Conservation (phyloP, 768 basidiomycete genomes). For the Calocybe cyanea region DNA sequence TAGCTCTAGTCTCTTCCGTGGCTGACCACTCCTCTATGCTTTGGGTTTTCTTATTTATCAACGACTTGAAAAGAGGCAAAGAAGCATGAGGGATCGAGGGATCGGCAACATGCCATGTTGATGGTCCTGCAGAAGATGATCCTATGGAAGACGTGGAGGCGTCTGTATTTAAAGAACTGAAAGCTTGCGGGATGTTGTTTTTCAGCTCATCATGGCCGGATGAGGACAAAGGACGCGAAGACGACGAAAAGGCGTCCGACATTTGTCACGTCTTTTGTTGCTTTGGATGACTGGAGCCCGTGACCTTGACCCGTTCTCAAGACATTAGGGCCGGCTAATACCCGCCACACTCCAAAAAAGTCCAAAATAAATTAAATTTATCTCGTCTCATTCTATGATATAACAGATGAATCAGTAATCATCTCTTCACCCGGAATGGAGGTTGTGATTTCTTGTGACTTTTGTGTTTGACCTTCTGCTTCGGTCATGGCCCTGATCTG, state of each 20-base stretch:
- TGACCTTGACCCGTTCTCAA: constrained; percentile 25
- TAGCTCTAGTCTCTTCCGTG: constrained; percentile 41
- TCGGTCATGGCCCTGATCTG: constrained; percentile 20
- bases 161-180: constrained; percentile 20
- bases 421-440: constrained; percentile 1
- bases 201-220: constrained; percentile 18
- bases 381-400: too few species aligned
- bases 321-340: constrained; percentile 43
- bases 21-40: constrained; percentile 50
- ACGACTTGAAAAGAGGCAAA: constrained; percentile 18
- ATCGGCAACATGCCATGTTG: constrained; percentile 23
- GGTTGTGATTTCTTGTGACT: constrained; percentile 1
- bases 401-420: not conserved
- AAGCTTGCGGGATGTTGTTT: constrained; percentile 14
- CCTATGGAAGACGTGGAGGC: constrained; percentile 20
- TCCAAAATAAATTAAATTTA: too few species aligned
- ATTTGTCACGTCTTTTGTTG: constrained; percentile 38
- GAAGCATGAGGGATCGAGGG: constrained; percentile 10
- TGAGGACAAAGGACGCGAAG: constrained; percentile 26
- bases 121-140: constrained; percentile 23
- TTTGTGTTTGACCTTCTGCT: constrained; percentile 13
- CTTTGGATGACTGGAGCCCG: constrained; percentile 35
- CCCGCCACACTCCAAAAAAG: too few species aligned
- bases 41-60: constrained; percentile 30
- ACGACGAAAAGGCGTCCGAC: constrained; percentile 35